phyloP scores from a whole-genome alignment of 345 rosid genomes.

The Sisymbrium irio region DNA sequence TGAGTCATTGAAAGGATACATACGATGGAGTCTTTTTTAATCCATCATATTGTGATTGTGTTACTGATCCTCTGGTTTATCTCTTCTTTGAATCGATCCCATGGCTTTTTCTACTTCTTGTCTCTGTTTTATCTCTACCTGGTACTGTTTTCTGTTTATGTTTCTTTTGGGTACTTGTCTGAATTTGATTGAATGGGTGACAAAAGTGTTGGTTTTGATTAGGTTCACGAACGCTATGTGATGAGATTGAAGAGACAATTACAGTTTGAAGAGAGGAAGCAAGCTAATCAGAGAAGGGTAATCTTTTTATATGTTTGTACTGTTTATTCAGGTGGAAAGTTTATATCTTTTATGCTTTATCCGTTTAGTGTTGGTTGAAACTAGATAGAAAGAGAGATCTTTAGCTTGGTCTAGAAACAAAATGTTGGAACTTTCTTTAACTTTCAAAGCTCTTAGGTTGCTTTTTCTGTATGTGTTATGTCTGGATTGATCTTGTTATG shows the following conservation, averaged over 20 bases:
- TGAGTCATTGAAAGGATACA: not conserved
- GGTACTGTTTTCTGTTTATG: slow-evolving; percentile 40
- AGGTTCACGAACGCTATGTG: slow-evolving; percentile 82
- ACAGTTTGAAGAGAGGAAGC: slow-evolving; percentile 67
- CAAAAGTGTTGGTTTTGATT: not conserved
- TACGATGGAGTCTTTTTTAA: slow-evolving; percentile 48
- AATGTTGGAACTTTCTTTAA: not conserved
- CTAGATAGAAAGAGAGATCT: not conserved
- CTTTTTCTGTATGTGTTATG: not conserved
- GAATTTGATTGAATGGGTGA: not conserved
- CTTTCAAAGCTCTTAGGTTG: not conserved
- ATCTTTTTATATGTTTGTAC: not conserved
- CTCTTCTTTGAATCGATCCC: slow-evolving; percentile 49
- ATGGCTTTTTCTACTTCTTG: slow-evolving; percentile 48
- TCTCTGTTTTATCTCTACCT: slow-evolving; percentile 71
- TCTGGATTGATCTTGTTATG: not conserved
- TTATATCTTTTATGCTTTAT: not conserved
- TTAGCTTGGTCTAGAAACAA: not conserved
- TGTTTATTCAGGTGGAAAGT: slow-evolving; percentile 10
- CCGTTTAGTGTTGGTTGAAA: not conserved
- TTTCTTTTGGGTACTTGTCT: not conserved
- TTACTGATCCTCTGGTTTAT: slow-evolving; percentile 66
- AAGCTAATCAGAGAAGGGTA: slow-evolving; percentile 82
- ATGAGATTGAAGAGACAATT: slow-evolving; percentile 59
- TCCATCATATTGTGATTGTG: slow-evolving; percentile 78